A percentile compares a stretch with the other conserved stretches of the same genome.
Evolutionary conservation across 2,329 filamentous ascomycete species (phyloP).

Genomic region (Polytolypa hystricis): DNA sequence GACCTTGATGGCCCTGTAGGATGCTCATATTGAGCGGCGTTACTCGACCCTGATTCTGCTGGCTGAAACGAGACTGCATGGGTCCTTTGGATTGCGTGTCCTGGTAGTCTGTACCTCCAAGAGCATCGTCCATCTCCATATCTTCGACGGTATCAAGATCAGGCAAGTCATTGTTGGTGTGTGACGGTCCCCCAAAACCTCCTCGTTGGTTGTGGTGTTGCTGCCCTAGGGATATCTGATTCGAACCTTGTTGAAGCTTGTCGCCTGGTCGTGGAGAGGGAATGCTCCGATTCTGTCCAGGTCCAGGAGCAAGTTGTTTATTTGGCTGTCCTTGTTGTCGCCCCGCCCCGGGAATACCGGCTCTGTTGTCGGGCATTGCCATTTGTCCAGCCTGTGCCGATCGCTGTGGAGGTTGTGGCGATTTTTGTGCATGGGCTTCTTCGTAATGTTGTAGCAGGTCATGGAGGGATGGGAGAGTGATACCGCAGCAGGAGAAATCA

Average conservation of each 20-base stretch:
- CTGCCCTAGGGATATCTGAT: slow-evolving; percentile 6
- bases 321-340: slow-evolving; percentile 16
- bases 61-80: slow-evolving; percentile 50
- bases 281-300: slow-evolving; percentile 5
- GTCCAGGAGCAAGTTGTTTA: slow-evolving; percentile 3
- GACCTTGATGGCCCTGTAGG: slow-evolving; percentile 61
- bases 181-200: slow-evolving; percentile 12
- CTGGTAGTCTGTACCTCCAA: slow-evolving; percentile 40
- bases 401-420: slow-evolving; percentile 38
- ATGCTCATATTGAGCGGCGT: slow-evolving; percentile 74
- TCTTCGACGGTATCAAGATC: slow-evolving; percentile 41
- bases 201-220: slow-evolving; percentile 14
- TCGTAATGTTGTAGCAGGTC: slow-evolving; percentile 95
- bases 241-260: slow-evolving; percentile 17
- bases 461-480: slow-evolving; percentile 80
- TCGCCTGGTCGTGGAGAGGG: slow-evolving; percentile 18
- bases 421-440: slow-evolving; percentile 73
- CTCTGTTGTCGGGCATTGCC: slow-evolving; percentile 39
- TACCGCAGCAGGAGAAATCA: slow-evolving; percentile 90
- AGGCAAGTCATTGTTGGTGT: slow-evolving; percentile 21
- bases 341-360: slow-evolving; percentile 36
- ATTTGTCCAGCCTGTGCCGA: slow-evolving; percentile 36
- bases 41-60: slow-evolving; percentile 41
- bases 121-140: slow-evolving; percentile 91
- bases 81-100: slow-evolving; percentile 59